Evolutionary conservation across 2,329 filamentous ascomycete species (phyloP).

Genomic region (Penicillium sumatraense): DNA sequence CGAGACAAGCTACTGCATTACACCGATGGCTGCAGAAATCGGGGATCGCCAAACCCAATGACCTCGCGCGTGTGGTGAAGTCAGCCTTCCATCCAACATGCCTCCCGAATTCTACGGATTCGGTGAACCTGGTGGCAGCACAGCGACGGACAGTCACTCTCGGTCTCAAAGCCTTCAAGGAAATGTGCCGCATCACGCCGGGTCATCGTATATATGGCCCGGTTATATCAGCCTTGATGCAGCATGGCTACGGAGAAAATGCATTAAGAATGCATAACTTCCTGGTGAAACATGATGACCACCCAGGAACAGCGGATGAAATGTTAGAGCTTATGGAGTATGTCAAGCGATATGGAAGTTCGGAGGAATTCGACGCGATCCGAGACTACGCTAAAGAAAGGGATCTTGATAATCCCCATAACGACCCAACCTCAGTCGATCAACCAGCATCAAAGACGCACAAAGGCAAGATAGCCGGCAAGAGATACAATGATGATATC

Average conservation of each 20-base stretch:
- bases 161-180: conserved; percentile 43
- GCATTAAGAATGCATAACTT: conserved; percentile 54
- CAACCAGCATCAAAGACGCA: background rate
- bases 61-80: conserved; percentile 36
- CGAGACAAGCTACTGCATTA: conserved; percentile 39
- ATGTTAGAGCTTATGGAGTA: conserved; percentile 48
- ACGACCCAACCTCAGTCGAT: background rate
- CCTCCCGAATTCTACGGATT: conserved; percentile 18
- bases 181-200: conserved; percentile 45
- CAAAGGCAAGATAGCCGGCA: conserved; percentile 33
- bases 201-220: conserved; percentile 49
- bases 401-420: background rate
- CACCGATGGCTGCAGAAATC: conserved; percentile 42
- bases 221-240: conserved; percentile 48
- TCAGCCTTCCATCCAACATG: conserved; percentile 28
- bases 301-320: conserved; percentile 43
- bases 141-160: conserved; percentile 4
- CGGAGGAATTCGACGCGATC: conserved; percentile 24
- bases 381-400: conserved; percentile 4
- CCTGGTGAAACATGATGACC: conserved; percentile 46
- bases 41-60: conserved; percentile 35
- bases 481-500: conserved; percentile 67
- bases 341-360: conserved; percentile 37
- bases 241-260: conserved; percentile 39
- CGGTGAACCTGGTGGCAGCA: conserved; percentile 5